These are phyloP conservation scores for Citrullus mucosospermus DNA, from an alignment of 306 rosid species.

Conservation along the genomic window DNA sequence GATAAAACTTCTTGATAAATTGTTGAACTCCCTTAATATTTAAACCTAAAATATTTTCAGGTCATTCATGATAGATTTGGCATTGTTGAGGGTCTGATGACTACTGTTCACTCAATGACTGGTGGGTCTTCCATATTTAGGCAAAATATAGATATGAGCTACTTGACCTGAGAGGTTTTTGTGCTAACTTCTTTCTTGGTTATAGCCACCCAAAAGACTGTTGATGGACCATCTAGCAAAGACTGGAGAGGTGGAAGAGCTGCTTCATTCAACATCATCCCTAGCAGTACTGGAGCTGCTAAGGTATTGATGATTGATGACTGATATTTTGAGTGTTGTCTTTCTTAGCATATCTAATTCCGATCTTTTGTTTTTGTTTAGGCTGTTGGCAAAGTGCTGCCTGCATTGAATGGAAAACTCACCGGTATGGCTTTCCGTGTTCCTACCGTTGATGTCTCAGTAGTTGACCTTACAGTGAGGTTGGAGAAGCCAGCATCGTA, in stretches of 20 bases:
- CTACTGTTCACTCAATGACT: slow-evolving; percentile 83
- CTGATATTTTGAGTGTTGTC: background rate
- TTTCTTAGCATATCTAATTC: background rate
- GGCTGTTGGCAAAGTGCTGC: slow-evolving; percentile 73
- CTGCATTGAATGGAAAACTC: slow-evolving; percentile 59
- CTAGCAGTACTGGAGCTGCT: slow-evolving; percentile 99
- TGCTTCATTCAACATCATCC: slow-evolving; percentile 95
- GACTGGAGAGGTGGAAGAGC: slow-evolving; percentile 99
- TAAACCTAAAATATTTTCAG: slow-evolving; percentile 16
- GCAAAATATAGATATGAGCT: background rate
- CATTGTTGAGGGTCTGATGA: slow-evolving; percentile 96
- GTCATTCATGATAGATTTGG: slow-evolving; percentile 87
- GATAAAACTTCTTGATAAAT: background rate
- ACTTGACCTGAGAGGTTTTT: background rate
- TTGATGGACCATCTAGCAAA: slow-evolving; percentile 93
- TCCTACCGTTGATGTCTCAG: slow-evolving; percentile 68
- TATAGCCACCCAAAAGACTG: slow-evolving; percentile 94
- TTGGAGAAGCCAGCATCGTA: slow-evolving; percentile 40
- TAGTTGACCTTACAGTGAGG: slow-evolving; percentile 71
- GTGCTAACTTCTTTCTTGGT: background rate
- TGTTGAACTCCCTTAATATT: background rate
- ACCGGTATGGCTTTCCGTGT: slow-evolving; percentile 84
- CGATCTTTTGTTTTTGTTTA: background rate
- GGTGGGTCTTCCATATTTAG: slow-evolving; percentile 22
- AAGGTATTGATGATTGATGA: slow-evolving; percentile 40